Percentiles rank a stretch among this genome's conserved stretches.
Evolutionary conservation across 2,329 filamentous ascomycete species (phyloP).

Genomic region (Xylaria sp.): DNA sequence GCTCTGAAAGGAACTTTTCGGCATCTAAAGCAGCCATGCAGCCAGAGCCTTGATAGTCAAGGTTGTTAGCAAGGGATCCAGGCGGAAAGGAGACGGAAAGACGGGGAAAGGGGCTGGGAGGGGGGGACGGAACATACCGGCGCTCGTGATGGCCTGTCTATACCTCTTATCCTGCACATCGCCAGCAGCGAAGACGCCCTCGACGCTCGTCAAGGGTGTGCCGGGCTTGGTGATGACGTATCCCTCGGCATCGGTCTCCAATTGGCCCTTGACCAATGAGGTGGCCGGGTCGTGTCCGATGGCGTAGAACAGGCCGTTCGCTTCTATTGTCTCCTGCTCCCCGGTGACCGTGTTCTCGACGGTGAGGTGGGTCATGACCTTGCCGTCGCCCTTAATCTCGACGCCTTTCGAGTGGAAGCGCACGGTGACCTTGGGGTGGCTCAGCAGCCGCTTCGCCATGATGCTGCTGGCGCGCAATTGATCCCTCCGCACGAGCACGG

Average conservation of each 20-base stretch:
- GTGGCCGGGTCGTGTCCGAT: slow-evolving; percentile 97
- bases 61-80: slow-evolving; percentile 21
- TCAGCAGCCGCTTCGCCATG: slow-evolving; percentile 84
- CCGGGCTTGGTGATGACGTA: slow-evolving; percentile 91
- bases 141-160: slow-evolving; percentile 96
- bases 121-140: slow-evolving; percentile 65
- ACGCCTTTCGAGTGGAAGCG: slow-evolving; percentile 81
- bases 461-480: slow-evolving; percentile 86
- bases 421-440: slow-evolving; percentile 89
- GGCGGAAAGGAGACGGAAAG: not conserved
- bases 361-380: slow-evolving; percentile 87
- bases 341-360: slow-evolving; percentile 81
- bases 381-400: slow-evolving; percentile 84
- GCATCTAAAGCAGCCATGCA: slow-evolving; percentile 96
- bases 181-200: slow-evolving; percentile 94
- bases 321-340: slow-evolving; percentile 80
- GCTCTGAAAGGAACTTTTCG: slow-evolving; percentile 87
- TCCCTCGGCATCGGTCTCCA: slow-evolving; percentile 86
- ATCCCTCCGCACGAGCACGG: slow-evolving; percentile 88
- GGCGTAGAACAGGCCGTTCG: slow-evolving; percentile 95
- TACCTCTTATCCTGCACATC: slow-evolving; percentile 99
- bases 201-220: slow-evolving; percentile 79
- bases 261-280: slow-evolving; percentile 83
- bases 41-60: slow-evolving; percentile 70
- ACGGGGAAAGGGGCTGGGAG: not conserved